Percentiles rank a stretch among this genome's conserved stretches.
phyloP scores from a whole-genome alignment of 148 eudicot genomes.

The Camellia japonica region DNA sequence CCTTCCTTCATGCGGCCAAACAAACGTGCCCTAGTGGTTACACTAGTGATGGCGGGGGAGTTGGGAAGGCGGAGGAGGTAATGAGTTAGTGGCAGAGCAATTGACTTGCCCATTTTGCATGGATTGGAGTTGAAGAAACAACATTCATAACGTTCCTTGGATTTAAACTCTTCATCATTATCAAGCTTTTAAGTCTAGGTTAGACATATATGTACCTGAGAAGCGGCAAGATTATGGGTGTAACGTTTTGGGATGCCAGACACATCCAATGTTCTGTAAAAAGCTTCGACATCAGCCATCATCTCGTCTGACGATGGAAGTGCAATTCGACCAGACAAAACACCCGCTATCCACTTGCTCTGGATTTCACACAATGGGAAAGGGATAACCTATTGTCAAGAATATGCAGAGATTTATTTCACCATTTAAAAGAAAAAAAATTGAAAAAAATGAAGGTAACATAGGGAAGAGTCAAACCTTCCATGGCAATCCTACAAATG shows the following conservation, averaged over 20 bases:
- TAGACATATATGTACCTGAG: constrained; percentile 38
- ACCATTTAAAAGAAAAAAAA: not conserved
- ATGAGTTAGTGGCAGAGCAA: not conserved
- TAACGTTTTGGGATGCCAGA: constrained; percentile 70
- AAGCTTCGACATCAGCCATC: constrained; percentile 67
- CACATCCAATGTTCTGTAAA: constrained; percentile 54
- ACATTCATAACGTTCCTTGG: not conserved
- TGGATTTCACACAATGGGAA: constrained; percentile 76
- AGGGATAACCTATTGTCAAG: constrained; percentile 55
- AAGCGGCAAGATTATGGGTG: constrained; percentile 56
- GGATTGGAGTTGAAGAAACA: not conserved
- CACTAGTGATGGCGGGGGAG: too few species aligned
- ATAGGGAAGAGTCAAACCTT: constrained; percentile 38
- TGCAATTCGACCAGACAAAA: constrained; percentile 60
- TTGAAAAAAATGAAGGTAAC: not conserved
- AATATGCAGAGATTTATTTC: not conserved
- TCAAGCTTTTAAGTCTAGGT: not conserved
- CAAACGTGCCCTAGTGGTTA: too few species aligned
- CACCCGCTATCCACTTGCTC: constrained; percentile 88
- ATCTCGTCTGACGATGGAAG: constrained; percentile 67
- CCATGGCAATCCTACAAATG: constrained; percentile 92
- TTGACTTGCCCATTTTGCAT: not conserved
- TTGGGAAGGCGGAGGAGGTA: too few species aligned
- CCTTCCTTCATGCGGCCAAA: too few species aligned
- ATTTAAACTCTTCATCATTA: not conserved